Base-by-base conservation (phyloP, 306 rosid species). In the Quercus gilva region DNA sequence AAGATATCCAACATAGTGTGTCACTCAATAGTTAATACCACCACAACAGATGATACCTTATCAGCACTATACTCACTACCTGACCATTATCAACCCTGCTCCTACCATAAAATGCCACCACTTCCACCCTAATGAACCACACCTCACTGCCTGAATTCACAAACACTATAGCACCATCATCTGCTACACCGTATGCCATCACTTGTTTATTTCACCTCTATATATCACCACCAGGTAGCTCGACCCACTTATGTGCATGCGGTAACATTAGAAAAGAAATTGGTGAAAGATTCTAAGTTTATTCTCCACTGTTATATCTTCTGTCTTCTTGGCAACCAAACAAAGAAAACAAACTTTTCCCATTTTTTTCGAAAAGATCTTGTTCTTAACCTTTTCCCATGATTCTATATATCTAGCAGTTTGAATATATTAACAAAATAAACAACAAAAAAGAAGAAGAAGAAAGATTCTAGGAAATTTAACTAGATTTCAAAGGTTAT, bases 401-500 rank as follows among this genome's bases (percentile, higher is more conserved):
- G 18, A 76, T 71, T 35, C 57, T 21, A 75, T 84, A 49, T 55
- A 41, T 33, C 23, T 33, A 81, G 52, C 37, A 64, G 14, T 15
- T 74, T 2, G 25, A 12, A 55, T 25, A 37, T 15, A 26, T 45
- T 57, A 49, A 51, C 21, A n/a, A 25, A 71, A 61, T 28, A 53
- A n/a, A 75, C 51, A 33, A 59, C 9, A 4, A 28, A 60, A 31
- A 31, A 31, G 18, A 25, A 13, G 6, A 23, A 53, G 31, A 7
- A 11, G 65, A 74, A 71, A 15, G 69, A 25, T 1, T 21, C 7
- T 21, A 55, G 61, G 51, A 73, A 49, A 52, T 21, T 61, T 69
- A 80, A 53, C 23, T 20, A 61, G 77, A 75, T 37, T 77, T 53
- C 69, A 74, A 75, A 35, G 80, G 71, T 25, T 28, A 67, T 72